Evolutionary conservation across 768 basidiomycete species (phyloP).

Genomic region (Dentipellis sp.): DNA sequence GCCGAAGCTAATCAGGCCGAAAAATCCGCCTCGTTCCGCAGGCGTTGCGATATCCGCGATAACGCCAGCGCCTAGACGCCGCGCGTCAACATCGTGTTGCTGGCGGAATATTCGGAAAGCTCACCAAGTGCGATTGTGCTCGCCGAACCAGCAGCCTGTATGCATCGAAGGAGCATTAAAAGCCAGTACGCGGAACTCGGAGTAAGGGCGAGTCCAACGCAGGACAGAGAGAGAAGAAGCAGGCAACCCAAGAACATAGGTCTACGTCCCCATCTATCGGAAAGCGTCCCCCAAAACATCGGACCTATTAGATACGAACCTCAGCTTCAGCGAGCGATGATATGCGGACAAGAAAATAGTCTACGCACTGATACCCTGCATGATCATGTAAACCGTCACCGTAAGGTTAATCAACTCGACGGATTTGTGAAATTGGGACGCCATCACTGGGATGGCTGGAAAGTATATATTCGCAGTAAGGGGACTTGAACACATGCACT

Average conservation of each 20-base stretch:
- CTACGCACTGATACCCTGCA: constrained; percentile 50
- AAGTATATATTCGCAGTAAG: constrained; percentile 73
- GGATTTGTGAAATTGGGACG: constrained; percentile 51
- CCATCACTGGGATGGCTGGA: constrained; percentile 66
- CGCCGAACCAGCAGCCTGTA: constrained; percentile 74
- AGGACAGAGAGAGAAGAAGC: constrained; percentile 51
- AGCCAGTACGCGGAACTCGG: constrained; percentile 66
- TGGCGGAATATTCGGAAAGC: not conserved
- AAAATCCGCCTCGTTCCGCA: constrained; percentile 65
- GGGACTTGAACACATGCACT: constrained; percentile 32
- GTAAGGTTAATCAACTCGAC: constrained; percentile 72
- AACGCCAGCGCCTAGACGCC: constrained; percentile 52
- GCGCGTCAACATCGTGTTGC: not conserved
- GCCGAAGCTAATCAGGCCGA: constrained; percentile 57
- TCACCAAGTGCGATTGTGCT: constrained; percentile 69
- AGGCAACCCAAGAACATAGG: constrained; percentile 58
- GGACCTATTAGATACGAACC: constrained; percentile 23
- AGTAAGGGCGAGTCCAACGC: constrained; percentile 48
- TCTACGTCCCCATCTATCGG: constrained; percentile 57
- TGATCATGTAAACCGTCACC: constrained; percentile 67
- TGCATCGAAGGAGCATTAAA: constrained; percentile 66
- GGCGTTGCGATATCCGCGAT: constrained; percentile 71
- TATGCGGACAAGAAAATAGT: not conserved
- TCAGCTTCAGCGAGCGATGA: not conserved
- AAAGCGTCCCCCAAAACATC: constrained; percentile 57